Base-by-base conservation (phyloP, 768 basidiomycete genomes). In the Lactarius psammicola region DNA sequence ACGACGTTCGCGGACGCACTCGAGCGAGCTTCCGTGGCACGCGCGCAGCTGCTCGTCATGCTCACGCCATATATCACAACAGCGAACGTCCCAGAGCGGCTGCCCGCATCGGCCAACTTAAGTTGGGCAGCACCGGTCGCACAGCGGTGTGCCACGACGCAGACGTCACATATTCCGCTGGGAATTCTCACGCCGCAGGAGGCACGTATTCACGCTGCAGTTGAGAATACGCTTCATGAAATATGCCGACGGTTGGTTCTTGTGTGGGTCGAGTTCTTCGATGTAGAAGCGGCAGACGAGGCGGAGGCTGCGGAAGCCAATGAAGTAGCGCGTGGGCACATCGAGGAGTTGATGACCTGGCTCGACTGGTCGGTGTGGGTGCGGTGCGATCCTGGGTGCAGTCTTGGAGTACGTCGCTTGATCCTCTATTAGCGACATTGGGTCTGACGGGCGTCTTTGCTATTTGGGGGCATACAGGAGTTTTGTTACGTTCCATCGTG, bases 61-160 rank as follows among this genome's bases (percentile, higher is more conserved):
- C 58, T 78, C n/a, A 71, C 62, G 2, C 77, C 77, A 26, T 78
- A 76, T 30, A 64, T 76, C 26, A 60, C 74, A 5, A 33, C 62
- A 4, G 56, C 68, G 0, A 70, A 71, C 10, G 26, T 63, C 11
- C 68, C 70, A 13, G 23, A 49, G 23, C 49, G 13, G n/a, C 31
- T 40, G 7, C 51, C 59, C 1, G 33, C 59, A 31, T 53, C 58
- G 7, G 58, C 55, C 30, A 58, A 70, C 23, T 17, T 17, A 20
- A 53, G 53, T 33, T 71, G 70, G 70, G 63, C 54, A 4, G 69
- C 56, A 31, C 66, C 69, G 8, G 51, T 70, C 15, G 69, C 67
- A 17, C 59, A 20, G 30, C 67, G 61, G 42, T 71, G 70, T 11
- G 42, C 69, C 26, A 64, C 66, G 23, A 70, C 62, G 4, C 66